Base-by-base conservation (phyloP, 2,329 filamentous ascomycete species). In the Cercospora sp. region DNA sequence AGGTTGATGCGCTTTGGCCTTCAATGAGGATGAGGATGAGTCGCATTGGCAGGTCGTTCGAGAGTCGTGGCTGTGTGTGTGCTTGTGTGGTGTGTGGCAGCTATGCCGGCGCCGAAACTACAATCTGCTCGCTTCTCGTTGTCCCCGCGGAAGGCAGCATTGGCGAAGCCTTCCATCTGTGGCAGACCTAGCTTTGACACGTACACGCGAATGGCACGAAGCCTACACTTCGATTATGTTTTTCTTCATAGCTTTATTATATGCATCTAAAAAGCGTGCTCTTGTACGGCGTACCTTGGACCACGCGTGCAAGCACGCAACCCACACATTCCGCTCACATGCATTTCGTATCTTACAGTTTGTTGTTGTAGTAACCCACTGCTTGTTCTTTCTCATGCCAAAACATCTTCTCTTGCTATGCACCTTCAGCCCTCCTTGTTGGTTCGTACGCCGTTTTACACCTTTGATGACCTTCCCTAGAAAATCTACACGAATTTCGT, bases 401-500 rank as follows among this genome's bases (percentile, higher is more conserved):
- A 62, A 42, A 61, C 42, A 20, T 60, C 30, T 60, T 61, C 6
- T 42, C 36, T 42, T 42, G 64, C 57, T 55, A 65, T 65, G 64
- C 64, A 61, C 42, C 40, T 13, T 48, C 23, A n/a, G 30, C 42
- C 55, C 31, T 16, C 36, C 36, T 42, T 42, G 33, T n/a, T 20
- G 9, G 13, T 40, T 51, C 28, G 45, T 51, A 61, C 64, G 64
- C 64, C 64, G 42, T 51, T 60, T 65, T 60, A 23, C 57, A 51
- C 63, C 48, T 62, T 45, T 45, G 13, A 31, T 51, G 48, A 28
- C 40, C 36, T 42, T n/a, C 36, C 55, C 55, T 45, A 45, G 59
- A 57, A 23, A 60, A 55, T 65, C 31, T 65, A 65, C 64, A 65
- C 42, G 64, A 65, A 65, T 30, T 64, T 59, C 62, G n/a, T 36